A percentile compares a stretch with the other conserved stretches of the same genome.
These are phyloP conservation scores for Geranium brycei DNA, from an alignment of 345 rosid species.

Conservation along the genomic window DNA sequence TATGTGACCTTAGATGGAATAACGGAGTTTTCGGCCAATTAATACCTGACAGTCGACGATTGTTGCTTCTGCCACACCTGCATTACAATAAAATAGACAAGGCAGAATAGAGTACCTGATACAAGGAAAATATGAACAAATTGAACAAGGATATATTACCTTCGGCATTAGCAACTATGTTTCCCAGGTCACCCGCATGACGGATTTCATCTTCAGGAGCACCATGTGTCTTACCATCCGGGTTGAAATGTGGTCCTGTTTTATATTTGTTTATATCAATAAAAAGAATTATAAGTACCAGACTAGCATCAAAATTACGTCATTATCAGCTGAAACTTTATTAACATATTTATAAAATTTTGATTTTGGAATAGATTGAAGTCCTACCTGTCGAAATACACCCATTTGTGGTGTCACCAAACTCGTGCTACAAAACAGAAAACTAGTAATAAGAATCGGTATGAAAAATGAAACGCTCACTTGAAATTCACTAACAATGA, in stretches of 20 bases:
- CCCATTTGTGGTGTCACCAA: conserved; percentile 94
- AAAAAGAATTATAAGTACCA: not conserved
- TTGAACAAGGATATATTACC: conserved; percentile 27
- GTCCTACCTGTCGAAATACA: conserved; percentile 80
- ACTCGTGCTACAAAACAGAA: conserved; percentile 62
- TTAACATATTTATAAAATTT: not conserved
- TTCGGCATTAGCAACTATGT: conserved; percentile 79
- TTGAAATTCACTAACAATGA: not conserved
- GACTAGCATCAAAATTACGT: not conserved
- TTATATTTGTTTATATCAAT: conserved; percentile 1
- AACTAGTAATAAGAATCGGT: not conserved
- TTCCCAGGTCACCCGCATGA: conserved; percentile 99
- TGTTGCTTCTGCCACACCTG: conserved; percentile 91
- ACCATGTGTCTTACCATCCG: conserved; percentile 76
- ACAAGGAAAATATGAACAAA: not conserved
- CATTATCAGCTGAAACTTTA: no score
- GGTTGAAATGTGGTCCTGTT: conserved; percentile 88
- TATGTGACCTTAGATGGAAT: not conserved
- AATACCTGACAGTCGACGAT: conserved; percentile 67
- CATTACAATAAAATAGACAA: conserved; percentile 9
- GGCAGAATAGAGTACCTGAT: not conserved
- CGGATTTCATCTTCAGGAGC: conserved; percentile 88
- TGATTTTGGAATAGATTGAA: conserved; percentile 3
- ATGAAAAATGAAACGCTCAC: conserved; percentile 1
- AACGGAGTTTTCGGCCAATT: not conserved